Evolutionary conservation across 2,329 filamentous ascomycete species (phyloP).

Genomic region (Leptographium procerum): DNA sequence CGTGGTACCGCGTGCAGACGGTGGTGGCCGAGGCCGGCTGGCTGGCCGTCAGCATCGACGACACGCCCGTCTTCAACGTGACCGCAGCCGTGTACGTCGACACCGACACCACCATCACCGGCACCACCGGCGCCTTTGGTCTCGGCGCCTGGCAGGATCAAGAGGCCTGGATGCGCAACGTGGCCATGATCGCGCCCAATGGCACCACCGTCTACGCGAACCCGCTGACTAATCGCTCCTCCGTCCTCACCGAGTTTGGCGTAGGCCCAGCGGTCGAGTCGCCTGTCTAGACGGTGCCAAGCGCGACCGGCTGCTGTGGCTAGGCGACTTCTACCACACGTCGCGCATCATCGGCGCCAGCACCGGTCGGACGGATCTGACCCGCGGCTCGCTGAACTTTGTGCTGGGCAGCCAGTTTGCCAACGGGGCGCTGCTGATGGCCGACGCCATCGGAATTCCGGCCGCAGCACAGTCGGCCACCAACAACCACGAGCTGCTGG

Average conservation of each 20-base stretch:
- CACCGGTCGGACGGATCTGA: slow-evolving; percentile 23
- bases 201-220: slow-evolving; percentile 22
- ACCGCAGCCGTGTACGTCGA: neutral
- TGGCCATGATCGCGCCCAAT: slow-evolving; percentile 18
- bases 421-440: slow-evolving; percentile 9
- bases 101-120: slow-evolving; percentile 4
- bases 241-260: slow-evolving; percentile 21
- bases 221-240: slow-evolving; percentile 10
- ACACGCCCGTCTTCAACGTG: slow-evolving; percentile 1
- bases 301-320: slow-evolving; percentile 29
- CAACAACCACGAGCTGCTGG: slow-evolving; percentile 2
- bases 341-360: slow-evolving; percentile 22
- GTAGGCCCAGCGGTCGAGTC: slow-evolving; percentile 21
- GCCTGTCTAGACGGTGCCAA: slow-evolving; percentile 31
- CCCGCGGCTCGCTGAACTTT: slow-evolving; percentile 22
- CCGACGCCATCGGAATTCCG: neutral
- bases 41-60: slow-evolving; percentile 14
- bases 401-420: slow-evolving; percentile 14
- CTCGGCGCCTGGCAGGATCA: slow-evolving; percentile 31
- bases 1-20: slow-evolving; percentile 27
- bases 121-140: slow-evolving; percentile 23
- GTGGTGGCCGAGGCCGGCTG: slow-evolving; percentile 13
- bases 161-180: slow-evolving; percentile 23
- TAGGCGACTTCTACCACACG: slow-evolving; percentile 31
- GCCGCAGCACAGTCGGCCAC: neutral